Base-by-base conservation (phyloP, 192 early-diverging fungal genomes). In the Entomortierella beljakovae region DNA sequence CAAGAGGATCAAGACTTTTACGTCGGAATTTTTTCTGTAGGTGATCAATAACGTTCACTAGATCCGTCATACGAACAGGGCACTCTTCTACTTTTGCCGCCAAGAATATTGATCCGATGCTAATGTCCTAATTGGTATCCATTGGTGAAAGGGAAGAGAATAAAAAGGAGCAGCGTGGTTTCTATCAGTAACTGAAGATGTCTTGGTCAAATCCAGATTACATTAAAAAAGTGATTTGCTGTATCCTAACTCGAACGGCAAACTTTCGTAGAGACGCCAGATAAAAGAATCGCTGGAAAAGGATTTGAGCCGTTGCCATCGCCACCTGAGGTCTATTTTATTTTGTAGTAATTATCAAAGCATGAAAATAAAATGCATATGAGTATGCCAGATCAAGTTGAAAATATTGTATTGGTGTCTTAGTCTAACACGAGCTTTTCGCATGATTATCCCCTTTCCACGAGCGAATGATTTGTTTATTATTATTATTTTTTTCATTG, bases 271-370 rank as follows among this genome's bases (percentile, higher is more conserved):
- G 71, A 1, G 93, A 88, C 0, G 93, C 89, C 40, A 93, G 66
- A 57, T 88, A 94, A 80, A 91, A 99, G 89, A 98, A 98, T 1
- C 97, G 92, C 55, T 97, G 94, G 33, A 99, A 91, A 40, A 99
- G 83, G 1, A 96, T 92, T 76, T 98, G 96, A 2, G 96, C 96
- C 40, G 95, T 97, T n/a, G 96, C 96, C 87, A 96, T 94, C 1
- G 94, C 92, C 13, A 92, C 91, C 57, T 99, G 98, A 8, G 97
- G 96, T 22, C 96, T 96, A 75, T 70, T 49, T 26, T 42, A 40
- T 40, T 6, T 6, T 40, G 13, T 13, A 40, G 37, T 6, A 26
- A n/a, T n/a, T n/a, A n/a, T n/a, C n/a, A n/a, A n/a, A n/a, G n/a
- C n/a, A n/a, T n/a, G n/a, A n/a, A n/a, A n/a, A n/a, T n/a, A n/a